phyloP scores from a whole-genome alignment of 768 basidiomycete genomes.

The Suillus decipiens region DNA sequence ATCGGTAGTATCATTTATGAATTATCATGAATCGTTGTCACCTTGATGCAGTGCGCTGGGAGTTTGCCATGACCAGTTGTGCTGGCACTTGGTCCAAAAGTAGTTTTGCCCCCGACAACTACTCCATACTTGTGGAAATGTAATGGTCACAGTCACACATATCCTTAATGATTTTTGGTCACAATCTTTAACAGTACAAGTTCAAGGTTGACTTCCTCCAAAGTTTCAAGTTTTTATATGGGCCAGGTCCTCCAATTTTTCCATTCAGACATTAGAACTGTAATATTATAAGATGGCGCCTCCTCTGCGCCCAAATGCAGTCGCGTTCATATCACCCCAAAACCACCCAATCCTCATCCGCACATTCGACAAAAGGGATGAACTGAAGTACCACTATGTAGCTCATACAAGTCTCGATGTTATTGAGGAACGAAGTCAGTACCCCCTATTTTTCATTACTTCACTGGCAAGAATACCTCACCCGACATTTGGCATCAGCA shows the following conservation, averaged over 20 bases:
- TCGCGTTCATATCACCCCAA: conserved; percentile 83
- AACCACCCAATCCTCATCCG: conserved; percentile 80
- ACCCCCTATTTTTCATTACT: conserved; percentile 7
- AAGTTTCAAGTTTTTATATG: background rate
- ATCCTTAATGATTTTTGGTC: too few species aligned
- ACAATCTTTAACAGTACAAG: background rate
- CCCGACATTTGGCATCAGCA: conserved; percentile 15
- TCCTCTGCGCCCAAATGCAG: conserved; percentile 72
- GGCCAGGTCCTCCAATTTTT: background rate
- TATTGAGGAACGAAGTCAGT: conserved; percentile 86
- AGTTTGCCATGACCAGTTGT: too few species aligned
- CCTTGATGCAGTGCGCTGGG: too few species aligned
- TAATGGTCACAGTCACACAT: too few species aligned
- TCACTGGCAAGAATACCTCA: background rate
- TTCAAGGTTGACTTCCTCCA: too few species aligned
- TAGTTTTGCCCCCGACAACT: too few species aligned
- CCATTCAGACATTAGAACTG: background rate
- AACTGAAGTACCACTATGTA: conserved; percentile 87
- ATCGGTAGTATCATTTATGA: too few species aligned
- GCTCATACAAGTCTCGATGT: conserved; percentile 90
- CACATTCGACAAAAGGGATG: conserved; percentile 61
- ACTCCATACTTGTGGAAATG: too few species aligned
- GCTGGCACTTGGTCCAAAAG: too few species aligned
- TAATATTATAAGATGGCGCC: conserved; percentile 51
- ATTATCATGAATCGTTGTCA: too few species aligned